A percentile compares a stretch with the other conserved stretches of the same genome.
Evolutionary conservation across 305 asterid genomes (phyloP).

Genomic region (Coffea humblotiana): DNA sequence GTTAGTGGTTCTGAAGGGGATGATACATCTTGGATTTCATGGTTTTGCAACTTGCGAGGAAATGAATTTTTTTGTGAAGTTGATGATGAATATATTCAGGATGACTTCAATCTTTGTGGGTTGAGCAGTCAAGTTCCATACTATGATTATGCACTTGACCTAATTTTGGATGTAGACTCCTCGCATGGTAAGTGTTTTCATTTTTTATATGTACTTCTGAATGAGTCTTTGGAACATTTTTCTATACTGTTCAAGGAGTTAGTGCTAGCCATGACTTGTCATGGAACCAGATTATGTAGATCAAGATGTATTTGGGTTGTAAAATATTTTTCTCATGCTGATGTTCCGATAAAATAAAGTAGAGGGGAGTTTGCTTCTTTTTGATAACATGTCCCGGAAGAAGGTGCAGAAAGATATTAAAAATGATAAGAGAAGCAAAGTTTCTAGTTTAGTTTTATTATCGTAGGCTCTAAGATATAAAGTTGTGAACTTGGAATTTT

Average conservation of each 20-base stretch:
- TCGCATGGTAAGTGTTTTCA: constrained; percentile 71
- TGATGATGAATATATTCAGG: constrained; percentile 96
- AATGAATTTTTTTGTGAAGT: constrained; percentile 96
- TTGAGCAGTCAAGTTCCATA: constrained; percentile 96
- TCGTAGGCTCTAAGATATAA: background rate
- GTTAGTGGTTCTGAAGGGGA: constrained; percentile 97
- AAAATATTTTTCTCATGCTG: too few species aligned
- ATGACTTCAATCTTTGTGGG: constrained; percentile 92
- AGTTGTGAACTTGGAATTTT: too few species aligned
- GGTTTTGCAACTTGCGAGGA: constrained; percentile 98
- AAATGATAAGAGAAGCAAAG: background rate
- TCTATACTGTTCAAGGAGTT: background rate
- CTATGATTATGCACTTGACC: constrained; percentile 94
- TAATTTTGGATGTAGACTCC: constrained; percentile 90
- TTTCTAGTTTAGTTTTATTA: too few species aligned
- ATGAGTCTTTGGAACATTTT: background rate
- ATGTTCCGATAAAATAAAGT: background rate
- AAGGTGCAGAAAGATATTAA: background rate
- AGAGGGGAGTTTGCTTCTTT: background rate
- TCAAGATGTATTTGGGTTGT: too few species aligned
- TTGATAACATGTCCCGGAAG: background rate
- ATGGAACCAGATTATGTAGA: too few species aligned
- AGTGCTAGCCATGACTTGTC: too few species aligned
- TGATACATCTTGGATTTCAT: constrained; percentile 96
- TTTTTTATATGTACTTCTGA: background rate